Percentiles rank a stretch among this genome's conserved stretches.
These are phyloP conservation scores for Aspergillus awamori DNA, from an alignment of 2,329 filamentous ascomycete species.

Conservation along the genomic window DNA sequence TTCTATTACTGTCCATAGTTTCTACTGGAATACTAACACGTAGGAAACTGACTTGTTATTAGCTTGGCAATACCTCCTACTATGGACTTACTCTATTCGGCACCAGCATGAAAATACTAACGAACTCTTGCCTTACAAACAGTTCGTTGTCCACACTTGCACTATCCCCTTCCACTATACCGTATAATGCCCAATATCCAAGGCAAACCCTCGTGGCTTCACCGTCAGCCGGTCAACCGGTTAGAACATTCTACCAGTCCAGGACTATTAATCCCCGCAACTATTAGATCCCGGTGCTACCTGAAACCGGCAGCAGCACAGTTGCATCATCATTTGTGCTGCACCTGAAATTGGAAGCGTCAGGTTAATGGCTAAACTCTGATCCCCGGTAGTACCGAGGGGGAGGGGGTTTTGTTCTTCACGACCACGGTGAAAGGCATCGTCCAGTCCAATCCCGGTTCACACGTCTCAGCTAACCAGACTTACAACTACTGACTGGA, in stretches of 20 bases:
- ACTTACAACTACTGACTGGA: neutral
- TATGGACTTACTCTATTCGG: no score
- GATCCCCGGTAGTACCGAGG: neutral
- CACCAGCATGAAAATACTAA: neutral
- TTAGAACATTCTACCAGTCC: neutral
- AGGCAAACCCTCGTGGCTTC: neutral
- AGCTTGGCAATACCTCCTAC: no score
- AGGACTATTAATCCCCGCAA: neutral
- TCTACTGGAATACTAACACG: no score
- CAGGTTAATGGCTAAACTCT: neutral
- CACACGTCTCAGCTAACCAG: neutral
- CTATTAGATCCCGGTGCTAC: neutral
- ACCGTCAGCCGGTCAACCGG: neutral
- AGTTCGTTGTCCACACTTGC: neutral
- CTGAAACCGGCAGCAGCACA: neutral
- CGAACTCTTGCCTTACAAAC: neutral
- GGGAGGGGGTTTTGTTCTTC: neutral
- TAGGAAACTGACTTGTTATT: no score
- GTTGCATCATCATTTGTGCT: conserved; percentile 3
- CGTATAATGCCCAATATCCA: neutral
- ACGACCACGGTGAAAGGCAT: neutral
- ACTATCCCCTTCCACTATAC: neutral
- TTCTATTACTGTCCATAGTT: no score
- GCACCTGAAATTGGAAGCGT: neutral
- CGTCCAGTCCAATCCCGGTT: neutral